Percentiles rank a stretch among this genome's conserved stretches.
Conservation (phyloP, 139 green algal genomes). For the Picochlorum costavermella region DNA sequence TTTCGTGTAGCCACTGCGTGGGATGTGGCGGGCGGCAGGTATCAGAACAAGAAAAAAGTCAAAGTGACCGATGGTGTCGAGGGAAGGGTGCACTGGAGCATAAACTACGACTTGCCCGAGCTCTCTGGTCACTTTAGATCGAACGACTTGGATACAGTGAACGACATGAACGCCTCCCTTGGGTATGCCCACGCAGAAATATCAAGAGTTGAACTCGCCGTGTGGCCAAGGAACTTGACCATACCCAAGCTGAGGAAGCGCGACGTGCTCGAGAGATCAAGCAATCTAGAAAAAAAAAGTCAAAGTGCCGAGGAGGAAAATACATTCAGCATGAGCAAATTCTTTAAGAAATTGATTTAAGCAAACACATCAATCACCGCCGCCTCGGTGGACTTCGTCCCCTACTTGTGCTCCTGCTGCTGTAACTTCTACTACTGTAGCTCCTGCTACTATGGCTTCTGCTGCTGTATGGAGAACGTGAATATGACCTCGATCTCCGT, state of each 20-base stretch:
- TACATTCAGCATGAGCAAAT: no score
- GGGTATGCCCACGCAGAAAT: constrained; percentile 26
- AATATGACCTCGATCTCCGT: not conserved
- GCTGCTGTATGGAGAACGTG: not conserved
- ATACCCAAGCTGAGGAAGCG: not conserved
- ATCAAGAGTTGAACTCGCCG: constrained; percentile 18
- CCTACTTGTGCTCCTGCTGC: constrained; percentile 1
- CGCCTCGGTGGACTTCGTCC: not conserved
- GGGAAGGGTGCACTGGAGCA: constrained; percentile 16
- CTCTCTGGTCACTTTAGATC: constrained; percentile 15
- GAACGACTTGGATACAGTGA: constrained; percentile 3
- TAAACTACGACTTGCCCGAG: constrained; percentile 21
- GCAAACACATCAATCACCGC: not conserved
- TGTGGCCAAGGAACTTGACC: constrained; percentile 15
- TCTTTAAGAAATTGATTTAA: not conserved
- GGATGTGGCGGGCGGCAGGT: constrained; percentile 4
- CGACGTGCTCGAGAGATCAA: not conserved
- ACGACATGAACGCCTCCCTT: constrained; percentile 14
- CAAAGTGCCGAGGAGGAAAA: no score
- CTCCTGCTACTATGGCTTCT: not conserved
- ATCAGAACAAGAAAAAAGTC: constrained; percentile 11
- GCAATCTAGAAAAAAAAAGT: not conserved
- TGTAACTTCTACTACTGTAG: not conserved
- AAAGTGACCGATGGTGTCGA: constrained; percentile 1
- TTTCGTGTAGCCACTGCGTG: constrained; percentile 26